phyloP scores from a whole-genome alignment of 2,329 filamentous ascomycete species.

The Talaromyces rugulosus region DNA sequence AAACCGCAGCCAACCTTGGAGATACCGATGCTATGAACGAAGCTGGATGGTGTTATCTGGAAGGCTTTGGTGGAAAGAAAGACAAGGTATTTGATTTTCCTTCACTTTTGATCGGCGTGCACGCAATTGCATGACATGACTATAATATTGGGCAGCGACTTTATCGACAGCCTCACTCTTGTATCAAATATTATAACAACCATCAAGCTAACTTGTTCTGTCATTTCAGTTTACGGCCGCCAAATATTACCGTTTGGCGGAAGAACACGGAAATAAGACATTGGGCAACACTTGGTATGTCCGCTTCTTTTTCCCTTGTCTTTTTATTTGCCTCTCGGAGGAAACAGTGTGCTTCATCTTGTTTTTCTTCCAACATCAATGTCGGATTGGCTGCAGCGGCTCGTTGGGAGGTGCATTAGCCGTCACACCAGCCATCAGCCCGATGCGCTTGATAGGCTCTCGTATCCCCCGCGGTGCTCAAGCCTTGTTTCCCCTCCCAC shows the following conservation, averaged over 20 bases:
- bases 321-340: constrained; percentile 12
- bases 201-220: background rate
- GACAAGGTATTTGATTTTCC: constrained; percentile 68
- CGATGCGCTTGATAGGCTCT: constrained; percentile 19
- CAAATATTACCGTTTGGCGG: constrained; percentile 87
- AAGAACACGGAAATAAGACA: constrained; percentile 82
- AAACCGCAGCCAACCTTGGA: constrained; percentile 92
- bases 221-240: constrained; percentile 55
- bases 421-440: constrained; percentile 11
- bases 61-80: constrained; percentile 96
- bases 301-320: constrained; percentile 8
- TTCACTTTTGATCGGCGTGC: background rate
- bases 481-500: background rate
- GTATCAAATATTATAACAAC: background rate
- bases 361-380: background rate
- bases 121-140: background rate
- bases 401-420: constrained; percentile 13
- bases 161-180: background rate
- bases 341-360: background rate
- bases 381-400: constrained; percentile 16
- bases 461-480: constrained; percentile 7
- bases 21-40: constrained; percentile 99
- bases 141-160: background rate
- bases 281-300: constrained; percentile 93
- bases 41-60: constrained; percentile 88